These are phyloP conservation scores for Lactarius psammicola DNA, from an alignment of 768 basidiomycete genomes.

Conservation along the genomic window DNA sequence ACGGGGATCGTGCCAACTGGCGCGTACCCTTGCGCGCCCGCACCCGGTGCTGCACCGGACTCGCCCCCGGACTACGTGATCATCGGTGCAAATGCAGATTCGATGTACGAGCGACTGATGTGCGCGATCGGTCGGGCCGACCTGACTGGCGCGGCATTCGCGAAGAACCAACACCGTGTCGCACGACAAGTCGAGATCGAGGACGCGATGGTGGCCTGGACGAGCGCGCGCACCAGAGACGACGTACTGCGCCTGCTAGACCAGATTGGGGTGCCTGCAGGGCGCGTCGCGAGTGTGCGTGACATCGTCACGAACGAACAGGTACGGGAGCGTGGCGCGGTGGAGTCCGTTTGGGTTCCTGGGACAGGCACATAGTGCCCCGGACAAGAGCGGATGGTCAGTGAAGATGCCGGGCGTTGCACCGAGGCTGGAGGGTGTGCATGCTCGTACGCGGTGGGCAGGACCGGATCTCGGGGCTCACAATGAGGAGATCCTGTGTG, in stretches of 20 bases:
- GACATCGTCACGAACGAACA: conserved; percentile 61
- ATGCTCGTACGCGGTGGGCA: conserved; percentile 61
- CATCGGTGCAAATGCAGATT: conserved; percentile 71
- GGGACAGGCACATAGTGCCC: conserved; percentile 17
- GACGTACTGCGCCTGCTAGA: conserved; percentile 54
- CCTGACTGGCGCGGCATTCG: conserved; percentile 53
- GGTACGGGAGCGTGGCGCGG: too few species aligned
- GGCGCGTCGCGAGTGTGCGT: conserved; percentile 59
- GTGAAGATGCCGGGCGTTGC: conserved; percentile 68
- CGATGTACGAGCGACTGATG: conserved; percentile 69
- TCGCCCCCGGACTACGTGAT: conserved; percentile 54
- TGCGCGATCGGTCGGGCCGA: conserved; percentile 54
- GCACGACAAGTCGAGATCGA: conserved; percentile 53
- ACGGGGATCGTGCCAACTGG: too few species aligned
- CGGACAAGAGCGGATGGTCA: conserved; percentile 48
- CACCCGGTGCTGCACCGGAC: conserved; percentile 39
- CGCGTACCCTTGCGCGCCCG: conserved; percentile 63
- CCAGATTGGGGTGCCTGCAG: conserved; percentile 58
- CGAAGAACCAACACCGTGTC: conserved; percentile 45
- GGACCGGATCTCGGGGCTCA: conserved; percentile 61
- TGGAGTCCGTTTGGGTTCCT: conserved; percentile 57
- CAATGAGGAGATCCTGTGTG: conserved; percentile 36
- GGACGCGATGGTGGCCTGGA: conserved; percentile 60
- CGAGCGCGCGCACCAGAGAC: conserved; percentile 46
- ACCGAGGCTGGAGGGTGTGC: conserved; percentile 59